Conservation (phyloP, 257 asterid species). For the Solanum peruvianum region DNA sequence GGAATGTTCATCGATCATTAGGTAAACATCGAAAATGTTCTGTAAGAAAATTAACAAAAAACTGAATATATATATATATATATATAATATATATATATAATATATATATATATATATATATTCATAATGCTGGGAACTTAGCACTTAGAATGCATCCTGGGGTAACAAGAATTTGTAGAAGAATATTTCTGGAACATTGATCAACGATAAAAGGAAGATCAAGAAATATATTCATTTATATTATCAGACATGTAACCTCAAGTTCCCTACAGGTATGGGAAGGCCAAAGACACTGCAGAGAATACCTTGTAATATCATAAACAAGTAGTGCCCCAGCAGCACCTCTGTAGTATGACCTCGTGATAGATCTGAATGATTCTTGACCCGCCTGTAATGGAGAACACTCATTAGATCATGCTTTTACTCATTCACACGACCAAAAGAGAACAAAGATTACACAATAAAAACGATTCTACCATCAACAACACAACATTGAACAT, state of each 20-base stretch:
- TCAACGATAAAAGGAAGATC: background rate
- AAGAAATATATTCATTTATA: background rate
- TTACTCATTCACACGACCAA: background rate
- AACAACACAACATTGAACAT: background rate
- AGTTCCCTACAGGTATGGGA: background rate
- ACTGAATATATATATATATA: background rate
- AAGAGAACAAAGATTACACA: background rate
- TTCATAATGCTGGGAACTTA: background rate
- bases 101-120: accelerated
- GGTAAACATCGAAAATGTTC: background rate
- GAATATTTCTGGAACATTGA: background rate
- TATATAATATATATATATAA: no score
- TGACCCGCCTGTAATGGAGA: conserved; percentile 54
- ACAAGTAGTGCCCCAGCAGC: conserved; percentile 85
- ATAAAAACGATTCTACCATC: background rate
- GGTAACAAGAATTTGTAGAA: background rate
- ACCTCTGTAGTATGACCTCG: conserved; percentile 81
- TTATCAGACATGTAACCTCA: background rate
- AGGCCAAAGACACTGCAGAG: background rate
- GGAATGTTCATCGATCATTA: background rate
- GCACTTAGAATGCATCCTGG: background rate
- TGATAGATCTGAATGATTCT: conserved; percentile 71
- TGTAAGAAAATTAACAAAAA: background rate
- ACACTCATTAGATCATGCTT: background rate
- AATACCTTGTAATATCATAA: conserved; percentile 72